Evolutionary conservation across 2,329 filamentous ascomycete genomes (phyloP).

Genomic region (Bipolaris zeicola): DNA sequence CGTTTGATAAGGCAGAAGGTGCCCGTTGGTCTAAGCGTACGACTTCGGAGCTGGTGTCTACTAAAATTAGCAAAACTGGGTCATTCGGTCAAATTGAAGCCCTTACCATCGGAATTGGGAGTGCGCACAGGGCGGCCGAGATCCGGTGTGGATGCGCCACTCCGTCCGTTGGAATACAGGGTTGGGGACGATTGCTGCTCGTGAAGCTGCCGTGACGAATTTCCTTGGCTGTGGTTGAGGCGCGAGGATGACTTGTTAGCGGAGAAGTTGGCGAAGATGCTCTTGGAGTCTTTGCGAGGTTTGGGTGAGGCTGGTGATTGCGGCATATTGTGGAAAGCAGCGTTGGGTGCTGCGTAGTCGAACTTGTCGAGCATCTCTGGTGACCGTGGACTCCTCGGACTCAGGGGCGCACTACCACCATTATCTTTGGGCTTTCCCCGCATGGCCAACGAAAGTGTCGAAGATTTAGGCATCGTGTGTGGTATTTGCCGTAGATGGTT

Average conservation of each 20-base stretch:
- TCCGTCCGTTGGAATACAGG: conserved; percentile 50
- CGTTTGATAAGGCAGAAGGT: conserved; percentile 40
- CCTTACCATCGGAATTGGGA: conserved; percentile 46
- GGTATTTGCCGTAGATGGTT: conserved; percentile 34
- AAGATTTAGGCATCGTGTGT: conserved; percentile 49
- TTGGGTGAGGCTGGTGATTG: conserved; percentile 45
- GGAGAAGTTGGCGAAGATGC: conserved; percentile 57
- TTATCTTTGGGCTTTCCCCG: conserved; percentile 42
- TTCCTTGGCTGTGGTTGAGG: conserved; percentile 44
- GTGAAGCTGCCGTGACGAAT: conserved; percentile 40
- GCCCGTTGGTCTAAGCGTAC: conserved; percentile 35
- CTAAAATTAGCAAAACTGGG: conserved; percentile 7
- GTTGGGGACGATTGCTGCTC: conserved; percentile 41
- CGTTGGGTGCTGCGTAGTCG: conserved; percentile 40
- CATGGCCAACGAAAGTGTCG: conserved; percentile 46
- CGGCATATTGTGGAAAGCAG: conserved; percentile 38
- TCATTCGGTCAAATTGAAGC: background rate
- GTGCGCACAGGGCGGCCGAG: conserved; percentile 48
- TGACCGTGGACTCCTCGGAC: conserved; percentile 43
- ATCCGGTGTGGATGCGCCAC: conserved; percentile 56
- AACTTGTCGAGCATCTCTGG: conserved; percentile 30
- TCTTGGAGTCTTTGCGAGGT: conserved; percentile 47
- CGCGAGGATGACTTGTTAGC: conserved; percentile 55
- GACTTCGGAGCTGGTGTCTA: conserved; percentile 43
- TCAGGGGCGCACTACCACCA: conserved; percentile 40